Percentiles rank a stretch among this genome's conserved stretches.
These are phyloP conservation scores for Penicillium aurantiogriseum DNA, from an alignment of 2,329 filamentous ascomycete species.

Conservation along the genomic window DNA sequence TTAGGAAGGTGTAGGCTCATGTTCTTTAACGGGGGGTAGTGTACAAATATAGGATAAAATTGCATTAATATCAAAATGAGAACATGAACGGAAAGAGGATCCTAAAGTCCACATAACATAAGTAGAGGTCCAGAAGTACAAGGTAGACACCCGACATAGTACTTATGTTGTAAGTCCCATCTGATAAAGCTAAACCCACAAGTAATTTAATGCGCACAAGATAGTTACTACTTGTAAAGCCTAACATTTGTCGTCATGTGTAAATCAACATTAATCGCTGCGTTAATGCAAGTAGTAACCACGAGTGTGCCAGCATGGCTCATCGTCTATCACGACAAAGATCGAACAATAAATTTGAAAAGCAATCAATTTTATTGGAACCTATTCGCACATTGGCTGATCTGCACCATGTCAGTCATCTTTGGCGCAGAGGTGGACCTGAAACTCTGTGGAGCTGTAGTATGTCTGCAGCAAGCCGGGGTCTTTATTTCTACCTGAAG, in stretches of 20 bases:
- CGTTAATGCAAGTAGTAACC: not conserved
- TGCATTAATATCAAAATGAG: not conserved
- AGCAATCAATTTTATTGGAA: not conserved
- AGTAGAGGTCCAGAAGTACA: not conserved
- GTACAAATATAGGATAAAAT: not conserved
- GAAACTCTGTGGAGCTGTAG: not conserved
- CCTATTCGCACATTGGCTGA: not conserved
- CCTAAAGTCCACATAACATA: too few species aligned
- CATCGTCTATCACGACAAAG: not conserved
- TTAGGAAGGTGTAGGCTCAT: not conserved
- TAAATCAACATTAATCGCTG: not conserved
- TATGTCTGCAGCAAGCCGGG: not conserved
- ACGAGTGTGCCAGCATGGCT: not conserved
- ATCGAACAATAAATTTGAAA: not conserved
- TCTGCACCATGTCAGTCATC: not conserved
- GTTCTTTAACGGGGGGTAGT: too few species aligned
- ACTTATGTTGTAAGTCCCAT: not conserved
- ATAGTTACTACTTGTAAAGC: not conserved
- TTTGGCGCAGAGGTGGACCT: not conserved
- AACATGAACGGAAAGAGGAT: not conserved
- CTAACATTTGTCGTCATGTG: not conserved
- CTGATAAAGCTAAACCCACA: not conserved
- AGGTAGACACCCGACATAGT: not conserved
- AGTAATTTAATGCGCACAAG: not conserved
- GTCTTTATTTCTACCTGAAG: not conserved